Conservation (phyloP, 345 rosid genomes). For the Carallia brachiata region DNA sequence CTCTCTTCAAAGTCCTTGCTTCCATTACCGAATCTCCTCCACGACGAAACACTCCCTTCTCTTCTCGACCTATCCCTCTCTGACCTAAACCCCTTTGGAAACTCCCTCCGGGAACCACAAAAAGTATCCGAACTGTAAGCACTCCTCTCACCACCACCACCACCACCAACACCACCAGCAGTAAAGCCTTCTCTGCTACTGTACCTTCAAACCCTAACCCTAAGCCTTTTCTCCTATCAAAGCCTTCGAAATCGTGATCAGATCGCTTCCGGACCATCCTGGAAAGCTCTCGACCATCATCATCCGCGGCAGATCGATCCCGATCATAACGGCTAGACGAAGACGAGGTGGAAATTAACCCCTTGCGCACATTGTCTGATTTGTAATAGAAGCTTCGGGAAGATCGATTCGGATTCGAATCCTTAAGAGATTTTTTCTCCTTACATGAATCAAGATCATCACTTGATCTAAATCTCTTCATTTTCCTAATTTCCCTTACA, state of each 20-base stretch:
- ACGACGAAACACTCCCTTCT: conserved; percentile 69
- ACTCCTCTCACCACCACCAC: conserved; percentile 23
- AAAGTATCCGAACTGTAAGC: conserved; percentile 75
- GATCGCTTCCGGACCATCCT: conserved; percentile 57
- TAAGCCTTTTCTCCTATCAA: conserved; percentile 50
- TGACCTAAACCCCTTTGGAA: conserved; percentile 81
- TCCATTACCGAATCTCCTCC: conserved; percentile 68
- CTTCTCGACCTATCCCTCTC: conserved; percentile 76
- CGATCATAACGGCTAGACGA: conserved; percentile 61
- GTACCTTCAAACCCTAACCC: conserved; percentile 55
- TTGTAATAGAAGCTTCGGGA: conserved; percentile 57
- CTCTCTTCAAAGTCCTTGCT: conserved; percentile 37
- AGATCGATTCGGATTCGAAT: conserved; percentile 47
- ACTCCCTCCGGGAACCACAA: conserved; percentile 65
- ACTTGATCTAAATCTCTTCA: conserved; percentile 88
- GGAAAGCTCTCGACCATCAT: conserved; percentile 47
- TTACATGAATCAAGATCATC: conserved; percentile 63
- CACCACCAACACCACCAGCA: conserved; percentile 17
- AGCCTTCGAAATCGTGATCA: conserved; percentile 58
- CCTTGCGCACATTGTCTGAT: conserved; percentile 49
- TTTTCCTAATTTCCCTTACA: conserved; percentile 6
- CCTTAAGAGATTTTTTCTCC: conserved; percentile 47
- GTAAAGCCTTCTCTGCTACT: conserved; percentile 37
- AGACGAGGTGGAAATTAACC: conserved; percentile 44
- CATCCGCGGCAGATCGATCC: conserved; percentile 53